Evolutionary conservation across 202 grass and related monocot species (phyloP).

Genomic region (Carex arenaria): DNA sequence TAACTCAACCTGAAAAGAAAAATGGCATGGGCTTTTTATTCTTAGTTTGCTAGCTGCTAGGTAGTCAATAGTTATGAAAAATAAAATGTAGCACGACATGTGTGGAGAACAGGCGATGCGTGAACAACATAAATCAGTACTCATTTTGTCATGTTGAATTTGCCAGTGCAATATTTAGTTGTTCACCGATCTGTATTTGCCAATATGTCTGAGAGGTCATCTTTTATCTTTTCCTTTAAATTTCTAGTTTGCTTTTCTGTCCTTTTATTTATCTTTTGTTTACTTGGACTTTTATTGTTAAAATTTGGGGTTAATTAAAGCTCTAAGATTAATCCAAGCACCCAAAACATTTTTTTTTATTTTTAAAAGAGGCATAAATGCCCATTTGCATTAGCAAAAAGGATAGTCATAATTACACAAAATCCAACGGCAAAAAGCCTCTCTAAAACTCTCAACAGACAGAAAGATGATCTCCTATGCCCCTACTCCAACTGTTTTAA

Average conservation of each 20-base stretch:
- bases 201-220: background rate
- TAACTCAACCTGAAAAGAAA: constrained; percentile 22
- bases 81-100: background rate
- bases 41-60: background rate
- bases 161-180: background rate
- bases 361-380: no score
- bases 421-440: no score
- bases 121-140: background rate
- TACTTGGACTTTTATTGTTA: background rate
- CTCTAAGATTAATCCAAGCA: background rate
- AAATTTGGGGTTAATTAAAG: background rate
- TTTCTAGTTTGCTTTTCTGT: background rate
- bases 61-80: background rate
- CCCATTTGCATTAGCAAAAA: no score
- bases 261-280: background rate
- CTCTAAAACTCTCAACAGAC: no score
- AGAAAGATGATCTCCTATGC: no score
- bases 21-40: background rate
- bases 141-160: background rate
- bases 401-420: no score
- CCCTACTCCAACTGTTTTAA: no score
- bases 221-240: background rate
- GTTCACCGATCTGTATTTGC: background rate
- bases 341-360: background rate
- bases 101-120: background rate